phyloP scores from a whole-genome alignment of 1,139 yeast species.

The Geotrichum fermentans region DNA sequence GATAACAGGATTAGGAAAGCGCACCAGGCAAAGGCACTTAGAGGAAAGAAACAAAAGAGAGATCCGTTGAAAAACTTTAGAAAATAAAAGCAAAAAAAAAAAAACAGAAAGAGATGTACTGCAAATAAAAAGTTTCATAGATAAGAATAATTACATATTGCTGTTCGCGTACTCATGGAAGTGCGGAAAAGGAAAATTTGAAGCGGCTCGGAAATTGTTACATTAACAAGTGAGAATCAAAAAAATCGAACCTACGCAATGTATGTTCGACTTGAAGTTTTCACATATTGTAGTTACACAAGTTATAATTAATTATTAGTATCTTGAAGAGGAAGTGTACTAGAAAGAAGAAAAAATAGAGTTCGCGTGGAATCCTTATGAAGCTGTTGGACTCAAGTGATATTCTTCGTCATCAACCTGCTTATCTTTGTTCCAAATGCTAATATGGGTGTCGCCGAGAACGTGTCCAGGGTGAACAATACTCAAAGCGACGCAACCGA shows the following conservation, averaged over 20 bases:
- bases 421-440: not conserved
- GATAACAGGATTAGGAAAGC: slow-evolving; percentile 43
- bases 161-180: no score
- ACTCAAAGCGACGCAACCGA: slow-evolving; percentile 45
- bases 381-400: not conserved
- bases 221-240: no score
- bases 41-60: slow-evolving; percentile 41
- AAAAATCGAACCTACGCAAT: no score
- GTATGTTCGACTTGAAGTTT: no score
- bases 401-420: not conserved
- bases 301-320: no score
- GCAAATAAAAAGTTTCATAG: not conserved
- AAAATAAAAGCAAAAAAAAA: slow-evolving; percentile 1
- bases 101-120: no score
- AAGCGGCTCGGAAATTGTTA: no score
- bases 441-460: not conserved
- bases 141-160: not conserved
- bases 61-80: slow-evolving; percentile 71
- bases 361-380: no score
- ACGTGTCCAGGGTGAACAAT: slow-evolving; percentile 56
- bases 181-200: no score
- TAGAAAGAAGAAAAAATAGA: no score
- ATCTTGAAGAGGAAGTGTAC: no score
- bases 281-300: no score
- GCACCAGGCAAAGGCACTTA: slow-evolving; percentile 40